These are phyloP conservation scores for Jacaranda mimosifolia DNA, from an alignment of 257 asterid species.

Conservation along the genomic window DNA sequence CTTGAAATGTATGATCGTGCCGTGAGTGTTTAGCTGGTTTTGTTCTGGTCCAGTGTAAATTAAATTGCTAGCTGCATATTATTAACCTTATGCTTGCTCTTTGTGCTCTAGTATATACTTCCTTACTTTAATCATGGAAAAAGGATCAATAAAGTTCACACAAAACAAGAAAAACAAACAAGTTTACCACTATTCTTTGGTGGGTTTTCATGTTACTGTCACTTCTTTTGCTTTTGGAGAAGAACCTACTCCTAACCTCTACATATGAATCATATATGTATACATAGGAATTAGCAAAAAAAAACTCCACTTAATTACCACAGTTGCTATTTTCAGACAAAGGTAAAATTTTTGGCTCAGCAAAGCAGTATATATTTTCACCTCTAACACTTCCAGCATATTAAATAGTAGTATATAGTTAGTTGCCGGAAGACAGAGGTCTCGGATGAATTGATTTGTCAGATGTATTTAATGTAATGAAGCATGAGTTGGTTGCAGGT, in stretches of 20 bases:
- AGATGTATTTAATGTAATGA: constrained; percentile 41
- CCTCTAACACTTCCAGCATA: not conserved
- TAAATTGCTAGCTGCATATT: constrained; percentile 9
- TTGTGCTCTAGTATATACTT: not conserved
- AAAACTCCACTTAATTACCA: not conserved
- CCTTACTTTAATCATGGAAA: not conserved
- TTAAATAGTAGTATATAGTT: not conserved
- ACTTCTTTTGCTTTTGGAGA: constrained; percentile 28
- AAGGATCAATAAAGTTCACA: not conserved
- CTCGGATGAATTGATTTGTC: constrained; percentile 36
- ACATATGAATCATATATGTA: not conserved
- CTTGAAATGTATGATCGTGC: constrained; percentile 24
- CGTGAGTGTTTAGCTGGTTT: not conserved
- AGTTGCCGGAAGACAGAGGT: constrained; percentile 32
- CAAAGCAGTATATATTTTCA: not conserved
- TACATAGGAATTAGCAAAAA: not conserved
- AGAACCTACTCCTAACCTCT: not conserved
- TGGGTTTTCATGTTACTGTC: not conserved
- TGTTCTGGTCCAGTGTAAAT: constrained; percentile 15
- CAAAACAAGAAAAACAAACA: not conserved
- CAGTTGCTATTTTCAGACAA: not conserved
- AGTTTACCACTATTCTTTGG: not conserved
- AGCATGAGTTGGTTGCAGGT: constrained; percentile 43
- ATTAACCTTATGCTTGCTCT: not conserved
- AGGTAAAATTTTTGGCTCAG: not conserved